Evolutionary conservation across 768 basidiomycete species (phyloP), one percentile per base, ranked within the genome.

Genomic region (Amanita thiersii): DNA sequence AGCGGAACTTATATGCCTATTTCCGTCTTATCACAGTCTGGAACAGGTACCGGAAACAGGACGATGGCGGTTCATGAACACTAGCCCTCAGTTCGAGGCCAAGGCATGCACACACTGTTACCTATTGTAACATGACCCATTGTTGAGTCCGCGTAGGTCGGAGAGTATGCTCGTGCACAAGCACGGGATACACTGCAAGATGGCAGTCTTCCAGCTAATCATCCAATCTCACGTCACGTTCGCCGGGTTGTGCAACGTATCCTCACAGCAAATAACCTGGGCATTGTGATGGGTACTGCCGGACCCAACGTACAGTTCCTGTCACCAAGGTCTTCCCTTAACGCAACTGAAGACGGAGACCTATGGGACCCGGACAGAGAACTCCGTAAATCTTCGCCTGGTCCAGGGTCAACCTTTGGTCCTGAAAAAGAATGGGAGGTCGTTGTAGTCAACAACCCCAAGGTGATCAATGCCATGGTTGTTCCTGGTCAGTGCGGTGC

Each of bases 1-100:
- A 24, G 33, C n/a, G n/a, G n/a, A n/a, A n/a, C n/a, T 14, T 4
- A 25, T 14, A 8, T 32, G n/a, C 28, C 37, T 43, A 28, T n/a
- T 24, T 37, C 24, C 18, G 17, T 32, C 21, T n/a, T 24, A n/a
- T 25, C 21, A 25, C 47, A 92, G 89, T 53, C 67, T 93, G 19
- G 92, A 97, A 56, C 71, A 75, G 54, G 86, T 90, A 0, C 79
- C 85, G 2, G 83, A 92, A 55, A 93, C 89, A 0, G 89, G 90
- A 0, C 65, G 93, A 43, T 83, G 82, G 75, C 63, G 93, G 15
- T 96, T 93, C 56, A 94, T 97, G 76, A 83, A 86, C 54, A 70
- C 81, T 2, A 71, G 71, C 30, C 70, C 70, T 0, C 65, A 66
- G 39, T 61, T 58, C 19, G 87, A 92, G 61, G 64, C 71, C 5